These are phyloP conservation scores for Stenogyne calaminthoides DNA, from an alignment of 305 asterid species.

Conservation along the genomic window DNA sequence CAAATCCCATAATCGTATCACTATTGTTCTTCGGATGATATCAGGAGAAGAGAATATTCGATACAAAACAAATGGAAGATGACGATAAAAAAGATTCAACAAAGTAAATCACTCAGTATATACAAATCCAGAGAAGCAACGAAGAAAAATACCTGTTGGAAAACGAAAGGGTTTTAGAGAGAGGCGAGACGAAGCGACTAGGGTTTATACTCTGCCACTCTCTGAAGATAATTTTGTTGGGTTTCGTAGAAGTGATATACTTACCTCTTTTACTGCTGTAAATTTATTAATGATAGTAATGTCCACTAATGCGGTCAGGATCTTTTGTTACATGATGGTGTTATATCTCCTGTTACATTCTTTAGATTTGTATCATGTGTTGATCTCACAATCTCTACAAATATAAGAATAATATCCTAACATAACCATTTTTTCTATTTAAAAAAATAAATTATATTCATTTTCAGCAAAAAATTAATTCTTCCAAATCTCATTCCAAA, in stretches of 20 bases:
- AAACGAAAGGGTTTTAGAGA: constrained; percentile 34
- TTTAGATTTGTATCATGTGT: too few species aligned
- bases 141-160: constrained; percentile 26
- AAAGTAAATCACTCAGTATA: neutral
- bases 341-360: too few species aligned
- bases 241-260: neutral
- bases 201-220: constrained; percentile 49
- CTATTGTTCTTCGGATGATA: neutral
- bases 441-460: too few species aligned
- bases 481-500: too few species aligned
- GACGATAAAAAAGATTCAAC: neutral
- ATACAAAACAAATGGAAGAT: neutral
- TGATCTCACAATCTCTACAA: too few species aligned
- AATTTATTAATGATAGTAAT: too few species aligned
- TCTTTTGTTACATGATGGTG: too few species aligned
- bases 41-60: neutral
- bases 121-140: neutral
- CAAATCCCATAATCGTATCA: neutral
- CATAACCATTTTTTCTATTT: too few species aligned
- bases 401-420: too few species aligned
- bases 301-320: too few species aligned
- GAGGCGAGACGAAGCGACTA: constrained; percentile 37
- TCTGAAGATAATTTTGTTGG: neutral
- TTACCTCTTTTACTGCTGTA: too few species aligned
- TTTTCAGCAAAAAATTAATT: too few species aligned